Percentiles rank a stretch among this genome's conserved stretches.
Conservation (phyloP, 2,329 filamentous ascomycete species). For the Pseudogymnoascus sp. region DNA sequence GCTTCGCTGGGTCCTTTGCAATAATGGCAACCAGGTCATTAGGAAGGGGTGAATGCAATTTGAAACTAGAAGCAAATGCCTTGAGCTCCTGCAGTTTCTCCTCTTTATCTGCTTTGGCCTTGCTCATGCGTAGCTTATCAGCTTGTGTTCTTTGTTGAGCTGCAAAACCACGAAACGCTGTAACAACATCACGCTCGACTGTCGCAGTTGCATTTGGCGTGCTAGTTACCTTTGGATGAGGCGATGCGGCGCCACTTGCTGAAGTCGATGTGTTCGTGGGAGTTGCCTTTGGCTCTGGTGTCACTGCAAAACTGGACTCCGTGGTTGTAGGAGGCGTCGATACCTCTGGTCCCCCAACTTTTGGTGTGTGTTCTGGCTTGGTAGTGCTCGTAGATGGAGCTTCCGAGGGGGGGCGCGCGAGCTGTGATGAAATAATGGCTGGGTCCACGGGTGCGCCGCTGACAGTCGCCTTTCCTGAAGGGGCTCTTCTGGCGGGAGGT, state of each 20-base stretch:
- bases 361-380: slow-evolving; percentile 14
- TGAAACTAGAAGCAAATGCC: slow-evolving; percentile 91
- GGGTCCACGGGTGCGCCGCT: slow-evolving; percentile 74
- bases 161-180: slow-evolving; percentile 58
- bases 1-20: slow-evolving; percentile 91
- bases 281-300: slow-evolving; percentile 26
- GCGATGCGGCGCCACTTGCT: slow-evolving; percentile 26
- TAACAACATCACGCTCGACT: slow-evolving; percentile 53
- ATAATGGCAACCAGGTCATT: slow-evolving; percentile 88
- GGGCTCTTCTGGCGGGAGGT: slow-evolving; percentile 78
- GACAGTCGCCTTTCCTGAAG: slow-evolving; percentile 64
- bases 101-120: slow-evolving; percentile 69
- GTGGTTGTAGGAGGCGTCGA: slow-evolving; percentile 24
- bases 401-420: slow-evolving; percentile 41
- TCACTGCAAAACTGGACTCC: slow-evolving; percentile 18
- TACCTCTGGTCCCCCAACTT: slow-evolving; percentile 17
- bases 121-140: slow-evolving; percentile 48
- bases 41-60: slow-evolving; percentile 86
- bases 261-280: slow-evolving; percentile 25
- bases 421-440: slow-evolving; percentile 82
- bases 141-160: slow-evolving; percentile 46
- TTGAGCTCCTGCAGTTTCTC: slow-evolving; percentile 90
- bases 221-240: slow-evolving; percentile 25
- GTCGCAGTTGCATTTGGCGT: slow-evolving; percentile 50
- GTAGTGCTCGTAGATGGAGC: slow-evolving; percentile 21